These are phyloP conservation scores for Colletotrichum agaves DNA, from an alignment of 2,329 filamentous ascomycete genomes.

Conservation along the genomic window DNA sequence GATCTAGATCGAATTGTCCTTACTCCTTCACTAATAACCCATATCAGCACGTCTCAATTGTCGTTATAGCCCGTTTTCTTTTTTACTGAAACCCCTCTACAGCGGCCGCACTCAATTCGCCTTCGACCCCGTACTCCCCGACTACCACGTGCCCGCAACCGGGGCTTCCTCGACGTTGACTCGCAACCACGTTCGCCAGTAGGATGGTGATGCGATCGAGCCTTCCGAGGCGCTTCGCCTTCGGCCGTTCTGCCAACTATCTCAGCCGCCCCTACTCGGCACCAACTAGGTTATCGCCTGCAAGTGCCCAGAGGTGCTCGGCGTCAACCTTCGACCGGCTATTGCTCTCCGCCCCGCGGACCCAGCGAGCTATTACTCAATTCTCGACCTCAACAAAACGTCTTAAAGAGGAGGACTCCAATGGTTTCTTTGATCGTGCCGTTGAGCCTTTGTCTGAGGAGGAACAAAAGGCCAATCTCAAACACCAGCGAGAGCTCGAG, in stretches of 20 bases:
- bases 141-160: constrained; percentile 22
- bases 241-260: constrained; percentile 48
- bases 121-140: constrained; percentile 16
- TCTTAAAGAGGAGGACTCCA: constrained; percentile 52
- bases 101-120: constrained; percentile 5
- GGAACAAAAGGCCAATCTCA: constrained; percentile 62
- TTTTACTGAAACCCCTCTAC: neutral
- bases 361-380: constrained; percentile 43
- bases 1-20: constrained; percentile 28
- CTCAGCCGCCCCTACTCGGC: constrained; percentile 42
- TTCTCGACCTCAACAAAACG: constrained; percentile 51
- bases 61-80: constrained; percentile 8
- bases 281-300: constrained; percentile 36
- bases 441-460: constrained; percentile 64
- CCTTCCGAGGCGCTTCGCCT: constrained; percentile 51
- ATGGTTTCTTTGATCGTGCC: constrained; percentile 61
- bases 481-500: constrained; percentile 56
- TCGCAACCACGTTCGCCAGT: neutral
- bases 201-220: constrained; percentile 55
- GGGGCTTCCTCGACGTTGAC: constrained; percentile 14
- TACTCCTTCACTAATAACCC: constrained; percentile 7
- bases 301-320: constrained; percentile 32
- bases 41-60: constrained; percentile 10
- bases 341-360: constrained; percentile 44
- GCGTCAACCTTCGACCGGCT: constrained; percentile 46